Evolutionary conservation across 805 yeast species (phyloP).

Genomic region (Metschnikowia kunwiensis): DNA sequence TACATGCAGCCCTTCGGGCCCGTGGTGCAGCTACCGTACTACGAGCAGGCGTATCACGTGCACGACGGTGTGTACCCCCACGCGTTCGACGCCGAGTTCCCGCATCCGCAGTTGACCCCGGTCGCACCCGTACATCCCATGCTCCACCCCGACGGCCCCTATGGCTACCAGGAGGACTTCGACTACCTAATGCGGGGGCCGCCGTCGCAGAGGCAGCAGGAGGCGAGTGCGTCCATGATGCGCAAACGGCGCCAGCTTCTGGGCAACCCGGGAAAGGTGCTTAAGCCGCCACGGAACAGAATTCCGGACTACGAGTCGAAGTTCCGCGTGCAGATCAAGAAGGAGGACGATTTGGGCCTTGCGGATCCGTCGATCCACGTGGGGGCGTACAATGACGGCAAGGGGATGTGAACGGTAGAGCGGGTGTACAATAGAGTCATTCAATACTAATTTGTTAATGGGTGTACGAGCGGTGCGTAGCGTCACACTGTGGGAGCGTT

Average conservation of each 20-base stretch:
- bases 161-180: slow-evolving; percentile 12
- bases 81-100: slow-evolving; percentile 12
- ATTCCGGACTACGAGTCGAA: slow-evolving; percentile 10
- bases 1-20: slow-evolving; percentile 8
- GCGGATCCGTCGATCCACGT: slow-evolving; percentile 10
- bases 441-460: no score
- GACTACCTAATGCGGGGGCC: slow-evolving; percentile 7
- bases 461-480: no score
- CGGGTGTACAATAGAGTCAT: no score
- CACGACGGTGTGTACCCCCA: slow-evolving; percentile 10
- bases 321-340: slow-evolving; percentile 9
- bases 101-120: slow-evolving; percentile 11
- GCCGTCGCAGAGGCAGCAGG: slow-evolving; percentile 31
- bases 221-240: slow-evolving; percentile 34
- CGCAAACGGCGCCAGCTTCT: slow-evolving; percentile 29
- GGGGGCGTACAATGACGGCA: not conserved
- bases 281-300: slow-evolving; percentile 11
- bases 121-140: slow-evolving; percentile 7
- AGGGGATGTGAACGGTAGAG: no score
- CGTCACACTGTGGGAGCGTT: no score
- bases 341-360: slow-evolving; percentile 6
- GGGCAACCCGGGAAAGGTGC: slow-evolving; percentile 5
- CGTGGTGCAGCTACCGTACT: slow-evolving; percentile 5
- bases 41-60: slow-evolving; percentile 5
- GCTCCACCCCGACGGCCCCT: slow-evolving; percentile 8